Base-by-base conservation (phyloP, 805 yeast genomes). In the Yamadazyma takamatsuzukensis region DNA sequence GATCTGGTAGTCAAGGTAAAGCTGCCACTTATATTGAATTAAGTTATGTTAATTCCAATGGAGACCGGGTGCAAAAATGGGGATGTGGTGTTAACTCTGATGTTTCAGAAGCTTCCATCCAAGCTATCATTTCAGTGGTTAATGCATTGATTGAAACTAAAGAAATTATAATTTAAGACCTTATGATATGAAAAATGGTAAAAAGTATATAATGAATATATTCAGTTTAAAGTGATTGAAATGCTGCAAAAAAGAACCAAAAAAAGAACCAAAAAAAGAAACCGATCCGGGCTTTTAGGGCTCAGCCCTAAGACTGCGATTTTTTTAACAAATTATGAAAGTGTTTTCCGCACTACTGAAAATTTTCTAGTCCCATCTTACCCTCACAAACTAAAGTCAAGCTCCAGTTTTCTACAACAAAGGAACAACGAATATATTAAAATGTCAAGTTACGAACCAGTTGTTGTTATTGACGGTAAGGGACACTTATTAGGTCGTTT, bases 401-500 rank as follows among this genome's bases (percentile, higher is more conserved):
- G n/a, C n/a, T n/a, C n/a, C n/a, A n/a, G n/a, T n/a, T n/a, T n/a
- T n/a, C n/a, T n/a, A 9, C 11, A 21, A 25, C 30, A 33, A 29
- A 23, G 22, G 18, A 19, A 25, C 18, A n/a, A n/a, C n/a, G n/a
- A n/a, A n/a, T n/a, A n/a, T n/a, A n/a, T n/a, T n/a, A 37, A 42
- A 30, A 81, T 82, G 88, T 80, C 84, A 72, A 77, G 86, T 69
- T 87, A 81, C 71, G 95, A 88, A 79, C 90, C 94, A 75, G 95
- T 84, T 76, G 86, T 86, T 78, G 96, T 89, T 74, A 83, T 88
- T 80, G 96, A 88, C 80, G 96, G 95, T 80, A 89, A 93, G 87
- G 98, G 97, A 68, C 99, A 93, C 77, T 83, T 93, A 68, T 82
- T 93, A 70, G 99, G 99, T 74, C 96, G 99, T 80, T 85, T 93